Evolutionary conservation across 2,329 filamentous ascomycete species (phyloP).

Genomic region (Fusarium austroafricanum): DNA sequence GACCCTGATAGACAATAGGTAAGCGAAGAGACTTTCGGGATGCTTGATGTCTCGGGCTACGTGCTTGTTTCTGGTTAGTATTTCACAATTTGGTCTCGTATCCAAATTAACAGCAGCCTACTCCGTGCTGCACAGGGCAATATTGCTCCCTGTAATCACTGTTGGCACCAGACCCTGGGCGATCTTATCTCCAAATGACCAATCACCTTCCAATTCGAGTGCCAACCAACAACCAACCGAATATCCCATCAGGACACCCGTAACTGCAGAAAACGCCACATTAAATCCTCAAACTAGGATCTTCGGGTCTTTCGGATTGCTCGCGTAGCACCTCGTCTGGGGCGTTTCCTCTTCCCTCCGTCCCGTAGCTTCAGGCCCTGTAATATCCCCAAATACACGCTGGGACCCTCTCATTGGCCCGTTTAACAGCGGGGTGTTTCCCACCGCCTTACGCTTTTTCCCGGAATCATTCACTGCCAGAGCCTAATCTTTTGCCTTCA

Average conservation of each 20-base stretch:
- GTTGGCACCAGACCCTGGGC: background rate
- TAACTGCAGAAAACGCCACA: constrained; percentile 22
- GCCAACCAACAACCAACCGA: background rate
- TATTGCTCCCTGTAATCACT: background rate
- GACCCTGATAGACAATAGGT: background rate
- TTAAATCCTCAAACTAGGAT: background rate
- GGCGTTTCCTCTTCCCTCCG: background rate
- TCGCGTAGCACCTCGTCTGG: background rate
- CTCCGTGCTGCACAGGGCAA: too few relatives aligned
- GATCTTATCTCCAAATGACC: background rate
- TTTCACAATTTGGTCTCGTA: background rate
- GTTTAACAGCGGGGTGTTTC: background rate
- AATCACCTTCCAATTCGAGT: background rate
- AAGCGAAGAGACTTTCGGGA: background rate
- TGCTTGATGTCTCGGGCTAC: background rate
- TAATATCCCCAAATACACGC: background rate
- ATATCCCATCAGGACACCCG: constrained; percentile 9
- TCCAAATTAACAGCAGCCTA: background rate
- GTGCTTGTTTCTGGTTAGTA: background rate
- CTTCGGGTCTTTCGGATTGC: background rate
- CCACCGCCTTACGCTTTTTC: background rate
- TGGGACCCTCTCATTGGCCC: background rate
- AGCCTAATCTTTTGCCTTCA: background rate
- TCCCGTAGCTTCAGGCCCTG: background rate
- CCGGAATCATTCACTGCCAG: background rate